Conservation (phyloP, 192 early-diverging fungal species). For the Backusella liffmaniae region DNA sequence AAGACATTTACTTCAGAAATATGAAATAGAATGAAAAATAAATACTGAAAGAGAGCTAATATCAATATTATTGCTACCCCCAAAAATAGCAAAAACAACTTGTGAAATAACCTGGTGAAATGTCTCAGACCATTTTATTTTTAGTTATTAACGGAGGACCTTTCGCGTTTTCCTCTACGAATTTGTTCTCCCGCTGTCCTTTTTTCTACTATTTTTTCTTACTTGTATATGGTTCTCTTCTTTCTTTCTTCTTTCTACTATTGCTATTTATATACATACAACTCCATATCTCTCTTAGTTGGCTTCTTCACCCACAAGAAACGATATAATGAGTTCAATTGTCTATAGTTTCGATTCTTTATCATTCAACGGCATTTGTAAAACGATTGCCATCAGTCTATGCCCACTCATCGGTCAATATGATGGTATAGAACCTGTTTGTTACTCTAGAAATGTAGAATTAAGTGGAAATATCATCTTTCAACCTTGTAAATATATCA, state of each 20-base stretch:
- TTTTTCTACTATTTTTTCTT: neutral
- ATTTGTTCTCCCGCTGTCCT: neutral
- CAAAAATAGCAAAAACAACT: neutral
- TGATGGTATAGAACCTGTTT: slow-evolving; percentile 79
- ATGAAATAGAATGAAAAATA: neutral
- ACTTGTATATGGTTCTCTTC: neutral
- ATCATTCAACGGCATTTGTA: slow-evolving; percentile 89
- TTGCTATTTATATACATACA: neutral
- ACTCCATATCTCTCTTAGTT: neutral
- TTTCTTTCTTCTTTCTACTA: neutral
- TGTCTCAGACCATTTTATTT: slow-evolving; percentile 2
- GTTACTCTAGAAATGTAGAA: slow-evolving; percentile 96
- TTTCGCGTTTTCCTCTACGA: neutral
- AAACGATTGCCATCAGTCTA: slow-evolving; percentile 75
- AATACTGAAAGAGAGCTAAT: neutral
- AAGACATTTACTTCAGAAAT: neutral
- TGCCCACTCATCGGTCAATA: slow-evolving; percentile 85
- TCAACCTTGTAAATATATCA: slow-evolving; percentile 65
- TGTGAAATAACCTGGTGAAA: neutral
- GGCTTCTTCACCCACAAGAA: neutral
- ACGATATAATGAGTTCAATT: slow-evolving; percentile 24
- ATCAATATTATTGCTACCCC: neutral
- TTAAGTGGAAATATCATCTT: slow-evolving; percentile 85
- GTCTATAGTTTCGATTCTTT: slow-evolving; percentile 58
- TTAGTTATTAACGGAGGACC: neutral